These are phyloP conservation scores for Candida labiduridarum DNA, from an alignment of 1,139 yeast genomes.

Conservation along the genomic window DNA sequence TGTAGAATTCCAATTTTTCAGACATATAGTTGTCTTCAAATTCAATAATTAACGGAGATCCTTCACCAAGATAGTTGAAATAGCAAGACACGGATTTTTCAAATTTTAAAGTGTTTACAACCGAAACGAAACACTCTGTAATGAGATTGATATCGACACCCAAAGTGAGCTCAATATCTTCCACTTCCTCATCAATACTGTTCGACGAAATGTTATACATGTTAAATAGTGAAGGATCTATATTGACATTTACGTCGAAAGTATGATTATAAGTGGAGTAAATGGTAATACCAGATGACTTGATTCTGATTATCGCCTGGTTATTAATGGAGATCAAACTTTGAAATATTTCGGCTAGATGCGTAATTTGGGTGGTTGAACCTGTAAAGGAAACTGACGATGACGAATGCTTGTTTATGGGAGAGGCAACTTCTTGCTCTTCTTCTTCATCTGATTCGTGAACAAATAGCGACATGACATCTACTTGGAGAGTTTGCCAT, in stretches of 20 bases:
- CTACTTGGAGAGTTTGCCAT: neutral
- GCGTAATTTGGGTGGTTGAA: conserved; percentile 41
- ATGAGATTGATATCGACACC: conserved; percentile 43
- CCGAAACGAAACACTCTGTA: conserved; percentile 38
- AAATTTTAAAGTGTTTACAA: conserved; percentile 17
- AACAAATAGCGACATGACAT: conserved; percentile 5
- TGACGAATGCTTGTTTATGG: neutral
- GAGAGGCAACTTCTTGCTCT: neutral
- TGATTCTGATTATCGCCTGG: conserved; percentile 40
- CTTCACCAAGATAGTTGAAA: conserved; percentile 53
- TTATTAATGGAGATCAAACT: conserved; percentile 34
- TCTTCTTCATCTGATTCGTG: conserved; percentile 8
- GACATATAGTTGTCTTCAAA: conserved; percentile 72
- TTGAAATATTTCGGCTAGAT: conserved; percentile 40
- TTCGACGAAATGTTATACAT: conserved; percentile 26
- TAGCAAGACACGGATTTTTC: conserved; percentile 30
- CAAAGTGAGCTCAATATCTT: conserved; percentile 27
- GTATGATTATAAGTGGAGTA: conserved; percentile 44
- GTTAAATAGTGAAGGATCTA: conserved; percentile 41
- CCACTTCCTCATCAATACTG: conserved; percentile 15
- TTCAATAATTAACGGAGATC: conserved; percentile 66
- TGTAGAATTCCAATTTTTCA: conserved; percentile 71
- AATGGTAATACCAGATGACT: conserved; percentile 34
- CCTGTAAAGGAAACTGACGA: conserved; percentile 29
- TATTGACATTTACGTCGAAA: conserved; percentile 34